These are phyloP conservation scores for Leccinum uliginosum DNA, from an alignment of 768 basidiomycete species.

Conservation along the genomic window DNA sequence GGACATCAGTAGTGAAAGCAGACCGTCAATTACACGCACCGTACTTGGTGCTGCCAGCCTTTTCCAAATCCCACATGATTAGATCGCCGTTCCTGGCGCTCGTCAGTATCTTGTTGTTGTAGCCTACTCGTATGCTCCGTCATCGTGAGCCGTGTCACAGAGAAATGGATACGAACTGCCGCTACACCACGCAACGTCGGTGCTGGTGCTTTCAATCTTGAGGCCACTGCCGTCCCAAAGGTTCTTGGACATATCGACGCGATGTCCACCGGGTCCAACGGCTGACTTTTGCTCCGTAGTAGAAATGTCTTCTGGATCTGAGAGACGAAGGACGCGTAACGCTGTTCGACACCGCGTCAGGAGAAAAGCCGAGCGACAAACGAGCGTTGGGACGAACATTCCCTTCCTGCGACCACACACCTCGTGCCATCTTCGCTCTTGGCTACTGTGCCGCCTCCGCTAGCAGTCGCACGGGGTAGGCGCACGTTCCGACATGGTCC, in stretches of 20 bases:
- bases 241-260: conserved; percentile 71
- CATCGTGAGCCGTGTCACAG: neutral
- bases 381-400: conserved; percentile 46
- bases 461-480: conserved; percentile 52
- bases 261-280: conserved; percentile 56
- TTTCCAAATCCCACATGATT: conserved; percentile 79
- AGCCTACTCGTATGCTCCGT: conserved; percentile 39
- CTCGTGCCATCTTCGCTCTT: conserved; percentile 61
- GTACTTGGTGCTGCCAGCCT: conserved; percentile 60
- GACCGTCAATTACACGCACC: conserved; percentile 40
- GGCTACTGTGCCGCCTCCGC: conserved; percentile 64
- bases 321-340: conserved; percentile 56
- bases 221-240: conserved; percentile 75
- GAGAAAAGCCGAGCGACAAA: neutral
- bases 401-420: conserved; percentile 75
- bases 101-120: conserved; percentile 72
- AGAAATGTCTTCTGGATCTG: conserved; percentile 39
- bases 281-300: conserved; percentile 47
- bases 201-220: conserved; percentile 74
- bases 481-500: conserved; percentile 53
- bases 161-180: conserved; percentile 44
- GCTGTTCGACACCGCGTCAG: conserved; percentile 35
- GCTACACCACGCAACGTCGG: conserved; percentile 78
- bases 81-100: conserved; percentile 79
- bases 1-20: conserved; percentile 11